Evolutionary conservation across 2,329 filamentous ascomycete genomes (phyloP), one percentile per base, ranked within the genome.

Genomic region (Epichloe amarillans): DNA sequence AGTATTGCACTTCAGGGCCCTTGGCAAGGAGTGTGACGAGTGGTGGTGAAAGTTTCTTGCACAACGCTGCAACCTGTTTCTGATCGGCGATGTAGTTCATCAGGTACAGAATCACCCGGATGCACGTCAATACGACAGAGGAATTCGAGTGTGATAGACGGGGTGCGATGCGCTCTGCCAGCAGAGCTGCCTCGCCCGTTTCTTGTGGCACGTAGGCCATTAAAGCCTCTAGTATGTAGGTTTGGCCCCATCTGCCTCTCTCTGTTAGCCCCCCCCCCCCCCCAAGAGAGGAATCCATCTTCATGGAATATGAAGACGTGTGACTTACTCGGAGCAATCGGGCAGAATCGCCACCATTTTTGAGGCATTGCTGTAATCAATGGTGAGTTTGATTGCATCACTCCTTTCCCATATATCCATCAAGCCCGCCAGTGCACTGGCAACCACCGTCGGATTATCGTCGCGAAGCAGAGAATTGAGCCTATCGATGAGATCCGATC

Each of bases 361-460:
- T 48, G 91, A 97, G 26, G 93, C 93, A 69, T 95, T 98, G 55
- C 82, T 82, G 65, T 98, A 97, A 69, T 98, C 93, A 60, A 98
- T 96, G 3, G 93, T 97, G 55, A 98, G 81, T 66, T 95, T 96
- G 68, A 98, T 98, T 52, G 86, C 88, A 67, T 97, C 91, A 64
- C 90, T 97, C 52, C 91, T 79, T 66, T 97, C 93, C 93, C 93
- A 98, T 47, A 98, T 97, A 67, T 98, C 93, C 80, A 95, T 93
- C 61, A 98, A 67, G 37, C 86, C 78, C 26, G 93, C 91, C 55
- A 98, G 70, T 6, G 94, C 90, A 64, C 90, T 96, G 11, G 93
- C 91, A 21, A 98, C 91, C 3, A 98, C 93, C 0, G 93, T 98
- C 0, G 93, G 91, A 62, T 98, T 98, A 65, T 97, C 91, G 60